Evolutionary conservation across 2,329 filamentous ascomycete genomes (phyloP).

Genomic region (Boeremia exigua): DNA sequence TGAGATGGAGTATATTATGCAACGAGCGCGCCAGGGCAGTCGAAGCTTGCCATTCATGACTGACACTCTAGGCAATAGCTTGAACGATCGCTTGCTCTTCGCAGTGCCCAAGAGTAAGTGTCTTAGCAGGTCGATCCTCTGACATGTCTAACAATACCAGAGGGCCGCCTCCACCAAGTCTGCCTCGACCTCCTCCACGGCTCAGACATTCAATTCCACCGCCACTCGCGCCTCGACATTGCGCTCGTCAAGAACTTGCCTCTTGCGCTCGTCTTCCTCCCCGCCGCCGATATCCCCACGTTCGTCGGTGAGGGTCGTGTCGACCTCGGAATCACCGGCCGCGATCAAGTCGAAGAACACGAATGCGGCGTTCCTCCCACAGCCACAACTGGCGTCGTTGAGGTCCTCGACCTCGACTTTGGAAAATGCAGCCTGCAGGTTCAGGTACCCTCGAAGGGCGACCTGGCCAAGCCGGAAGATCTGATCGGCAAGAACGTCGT

Average conservation of each 20-base stretch:
- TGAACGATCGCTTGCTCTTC: constrained; percentile 92
- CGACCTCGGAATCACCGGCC: constrained; percentile 92
- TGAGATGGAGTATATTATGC: constrained; percentile 26
- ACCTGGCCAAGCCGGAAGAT: constrained; percentile 71
- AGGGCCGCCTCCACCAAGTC: constrained; percentile 90
- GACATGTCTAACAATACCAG: constrained; percentile 54
- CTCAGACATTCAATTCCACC: constrained; percentile 94
- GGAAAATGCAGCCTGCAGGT: constrained; percentile 92
- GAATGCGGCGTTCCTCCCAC: constrained; percentile 65
- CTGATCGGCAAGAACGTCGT: constrained; percentile 92
- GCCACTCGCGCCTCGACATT: constrained; percentile 94
- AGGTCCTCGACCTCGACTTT: constrained; percentile 89
- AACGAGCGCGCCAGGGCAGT: constrained; percentile 38
- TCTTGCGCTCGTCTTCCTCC: constrained; percentile 95
- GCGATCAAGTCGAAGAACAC: constrained; percentile 91
- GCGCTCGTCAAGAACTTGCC: constrained; percentile 96
- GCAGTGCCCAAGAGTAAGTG: constrained; percentile 96
- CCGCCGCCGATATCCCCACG: constrained; percentile 94
- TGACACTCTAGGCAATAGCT: constrained; percentile 61
- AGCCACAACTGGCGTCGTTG: constrained; percentile 68
- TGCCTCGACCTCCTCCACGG: constrained; percentile 90
- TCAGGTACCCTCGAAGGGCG: constrained; percentile 90
- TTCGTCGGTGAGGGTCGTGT: constrained; percentile 95
- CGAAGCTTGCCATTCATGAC: constrained; percentile 48
- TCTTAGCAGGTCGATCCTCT: background rate